phyloP scores from a whole-genome alignment of 495 filamentous ascomycete species.

The Cladorrhinum samala region DNA sequence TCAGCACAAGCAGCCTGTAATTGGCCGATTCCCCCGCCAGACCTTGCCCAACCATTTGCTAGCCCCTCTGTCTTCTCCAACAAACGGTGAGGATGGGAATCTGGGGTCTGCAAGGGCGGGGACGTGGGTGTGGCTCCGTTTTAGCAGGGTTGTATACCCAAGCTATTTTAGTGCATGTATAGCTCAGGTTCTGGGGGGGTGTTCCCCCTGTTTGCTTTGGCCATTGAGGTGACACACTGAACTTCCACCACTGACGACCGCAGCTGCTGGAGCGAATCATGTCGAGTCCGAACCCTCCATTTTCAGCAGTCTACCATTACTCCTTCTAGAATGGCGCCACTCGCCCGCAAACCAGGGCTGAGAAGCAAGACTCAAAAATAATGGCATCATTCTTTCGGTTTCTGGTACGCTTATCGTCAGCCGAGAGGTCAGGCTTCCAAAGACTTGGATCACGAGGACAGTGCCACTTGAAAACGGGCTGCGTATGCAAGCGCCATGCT shows the following conservation, averaged over 20 bases:
- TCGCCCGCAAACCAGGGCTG: background rate
- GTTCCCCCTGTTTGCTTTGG: background rate
- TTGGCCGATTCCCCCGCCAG: constrained; percentile 5
- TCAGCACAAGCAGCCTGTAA: constrained; percentile 11
- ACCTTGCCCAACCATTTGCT: constrained; percentile 1
- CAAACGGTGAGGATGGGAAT: constrained; percentile 11
- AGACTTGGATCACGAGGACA: constrained; percentile 6
- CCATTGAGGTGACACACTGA: too few relatives aligned
- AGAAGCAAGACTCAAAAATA: background rate
- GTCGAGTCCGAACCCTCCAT: background rate
- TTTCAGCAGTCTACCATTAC: background rate
- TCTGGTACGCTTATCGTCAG: constrained; percentile 8
- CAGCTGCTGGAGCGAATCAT: background rate
- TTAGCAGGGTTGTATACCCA: background rate
- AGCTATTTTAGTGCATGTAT: background rate
- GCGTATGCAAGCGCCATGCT: background rate
- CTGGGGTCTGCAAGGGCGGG: constrained; percentile 24
- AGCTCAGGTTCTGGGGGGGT: background rate
- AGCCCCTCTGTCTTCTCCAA: constrained; percentile 1
- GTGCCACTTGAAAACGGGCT: background rate
- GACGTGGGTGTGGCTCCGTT: too few relatives aligned
- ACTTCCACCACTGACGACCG: background rate
- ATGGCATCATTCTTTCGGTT: background rate
- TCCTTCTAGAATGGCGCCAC: background rate
- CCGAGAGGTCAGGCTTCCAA: constrained; percentile 5